Base-by-base conservation (phyloP, 495 filamentous ascomycete species). In the Hypoxylon cercidicola region DNA sequence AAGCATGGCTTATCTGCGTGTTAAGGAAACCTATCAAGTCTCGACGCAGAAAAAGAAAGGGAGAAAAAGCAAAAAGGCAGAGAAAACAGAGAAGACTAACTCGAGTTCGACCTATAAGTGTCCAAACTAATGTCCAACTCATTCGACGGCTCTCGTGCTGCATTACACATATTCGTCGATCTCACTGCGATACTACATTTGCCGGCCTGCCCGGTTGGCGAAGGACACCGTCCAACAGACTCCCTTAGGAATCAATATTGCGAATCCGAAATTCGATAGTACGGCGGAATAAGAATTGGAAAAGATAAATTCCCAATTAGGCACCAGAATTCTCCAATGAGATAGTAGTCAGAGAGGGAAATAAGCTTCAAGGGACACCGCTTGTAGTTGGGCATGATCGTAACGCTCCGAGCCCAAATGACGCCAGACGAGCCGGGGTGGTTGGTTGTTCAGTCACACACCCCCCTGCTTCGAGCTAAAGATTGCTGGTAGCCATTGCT, bases 381-480 rank as follows among this genome's bases (percentile, higher is more conserved):
- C 23, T 25, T 20, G 13, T 58, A 19, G 58, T 67, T 67, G 64
- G 64, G 64, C 64, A 67, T 50, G 41, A 67, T 66, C 48, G 52
- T 19, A 56, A 61, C 46, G 49, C 35, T 54, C 50, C 40, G 46
- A 49, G 57, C 58, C 64, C 59, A 67, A 67, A 67, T 67, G 58
- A 67, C 58, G 58, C 64, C 64, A 67, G 58, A 62, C 53, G 39
- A 51, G 34, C 63, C 52, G 48, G 58, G 64, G 54, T 34, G 30
- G 35, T 20, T 59, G 37, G 44, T 47, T 18, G 19, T 48, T 48
- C 49, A 44, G 37, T 49, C 35, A 32, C 37, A 57, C 52, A 2
- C 23, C 23, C 25, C 55, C 35, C 19, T 28, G 23, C 28, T 12
- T 57, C 21, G 18, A 51, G 46, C 60, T 44, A 25, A 56, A 39